These are phyloP conservation scores for Pseudopyrenochaeta lycopersici DNA, from an alignment of 2,329 filamentous ascomycete genomes.

Conservation along the genomic window DNA sequence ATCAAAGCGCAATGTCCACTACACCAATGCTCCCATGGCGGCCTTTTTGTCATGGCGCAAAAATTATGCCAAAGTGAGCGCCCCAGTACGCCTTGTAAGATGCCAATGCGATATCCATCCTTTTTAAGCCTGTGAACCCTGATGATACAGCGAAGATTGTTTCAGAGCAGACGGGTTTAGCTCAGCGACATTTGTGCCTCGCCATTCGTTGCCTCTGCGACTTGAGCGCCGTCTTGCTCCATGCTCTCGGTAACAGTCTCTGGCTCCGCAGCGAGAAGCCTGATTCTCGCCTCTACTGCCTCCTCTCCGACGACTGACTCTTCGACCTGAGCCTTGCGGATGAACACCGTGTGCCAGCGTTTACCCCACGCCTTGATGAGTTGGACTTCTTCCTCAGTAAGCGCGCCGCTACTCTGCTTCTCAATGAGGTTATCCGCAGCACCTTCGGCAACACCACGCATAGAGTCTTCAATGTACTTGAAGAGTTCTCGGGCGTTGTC, in stretches of 20 bases:
- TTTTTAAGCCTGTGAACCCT: too few species aligned
- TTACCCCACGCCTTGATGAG: conserved; percentile 82
- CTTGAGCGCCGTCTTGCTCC: conserved; percentile 29
- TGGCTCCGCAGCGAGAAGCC: conserved; percentile 40
- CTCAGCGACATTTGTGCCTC: conserved; percentile 26
- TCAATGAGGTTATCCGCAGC: conserved; percentile 81
- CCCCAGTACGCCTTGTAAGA: too few species aligned
- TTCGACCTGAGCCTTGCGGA: conserved; percentile 83
- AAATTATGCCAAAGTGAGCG: too few species aligned
- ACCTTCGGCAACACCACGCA: conserved; percentile 75
- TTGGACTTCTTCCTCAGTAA: conserved; percentile 58
- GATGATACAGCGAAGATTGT: too few species aligned
- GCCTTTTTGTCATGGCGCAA: too few species aligned
- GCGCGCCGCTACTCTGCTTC: conserved; percentile 62
- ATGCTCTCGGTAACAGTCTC: conserved; percentile 31
- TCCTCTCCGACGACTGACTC: conserved; percentile 73
- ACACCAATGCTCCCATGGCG: too few species aligned
- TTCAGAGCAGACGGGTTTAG: too few species aligned
- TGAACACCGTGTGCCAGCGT: conserved; percentile 87
- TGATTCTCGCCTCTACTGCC: conserved; percentile 58
- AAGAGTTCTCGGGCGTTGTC: conserved; percentile 82
- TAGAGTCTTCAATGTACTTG: conserved; percentile 78
- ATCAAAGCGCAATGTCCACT: too few species aligned
- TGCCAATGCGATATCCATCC: too few species aligned
- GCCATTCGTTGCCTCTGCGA: conserved; percentile 32